Evolutionary conservation across 1,284 basidiomycete species (phyloP), one percentile per base, ranked within the genome.

Genomic region (Cutaneotrichosporon arboriforme): DNA sequence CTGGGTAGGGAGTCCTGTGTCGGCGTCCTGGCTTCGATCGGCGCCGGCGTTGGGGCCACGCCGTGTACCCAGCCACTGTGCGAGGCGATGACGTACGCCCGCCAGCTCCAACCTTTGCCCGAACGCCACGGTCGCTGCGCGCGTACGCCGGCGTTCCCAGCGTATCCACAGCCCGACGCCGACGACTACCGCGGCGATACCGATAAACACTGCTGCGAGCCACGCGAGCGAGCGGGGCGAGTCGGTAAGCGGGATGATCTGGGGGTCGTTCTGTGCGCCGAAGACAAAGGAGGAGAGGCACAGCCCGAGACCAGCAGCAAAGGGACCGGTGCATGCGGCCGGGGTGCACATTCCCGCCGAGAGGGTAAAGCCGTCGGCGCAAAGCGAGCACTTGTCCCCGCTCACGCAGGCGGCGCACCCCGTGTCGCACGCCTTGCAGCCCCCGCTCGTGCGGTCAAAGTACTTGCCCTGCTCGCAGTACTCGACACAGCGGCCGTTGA

Each of bases 201-300:
- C 33, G 10, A 8, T 17, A 8, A 23, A n/a, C 14, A 26, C 22
- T 4, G 13, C 46, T 2, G 9, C 18, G 46, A 47, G 15, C 46
- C 46, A 38, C 17, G 15, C 4, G 9, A 47, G 35, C 46, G 57
- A 60, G 2, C 51, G 35, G 18, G 51, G 26, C 26, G 26, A 10
- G 7, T 31, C 26, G 26, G 26, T 31, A 10, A 5, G 5, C 7
- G 26, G 5, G 26, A 31, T 5, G 7, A 52, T 20, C 56, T 55
- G 15, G 48, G 35, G 23, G 22, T 17, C 14, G 42, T 10, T 48
- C 18, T 34, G 20, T 36, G 5, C 38, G 38, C 20, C 17, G 31
- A 54, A 21, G 45, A 72, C 60, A 15, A 77, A 51, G 5, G 58
- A 57, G 4, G 58, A 59, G 17, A 79, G 64, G 51, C 77, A 79